Conservation (phyloP, 2,329 filamentous ascomycete genomes). For the Pestalotiopsis sp. region DNA sequence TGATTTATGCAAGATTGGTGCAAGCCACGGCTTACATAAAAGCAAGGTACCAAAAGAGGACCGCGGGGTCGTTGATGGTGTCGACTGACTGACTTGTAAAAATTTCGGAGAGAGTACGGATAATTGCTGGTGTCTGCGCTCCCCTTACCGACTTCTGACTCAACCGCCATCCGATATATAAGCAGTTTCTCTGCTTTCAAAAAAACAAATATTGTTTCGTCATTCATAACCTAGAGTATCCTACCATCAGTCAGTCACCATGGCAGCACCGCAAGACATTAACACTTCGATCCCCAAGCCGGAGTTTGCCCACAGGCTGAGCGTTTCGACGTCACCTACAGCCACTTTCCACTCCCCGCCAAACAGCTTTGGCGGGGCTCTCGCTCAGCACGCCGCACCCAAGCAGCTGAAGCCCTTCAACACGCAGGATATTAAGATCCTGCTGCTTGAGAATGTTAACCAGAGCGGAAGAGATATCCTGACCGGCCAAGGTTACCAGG, state of each 20-base stretch:
- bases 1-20: not conserved
- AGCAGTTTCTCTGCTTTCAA: not conserved
- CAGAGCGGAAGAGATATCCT: conserved; percentile 85
- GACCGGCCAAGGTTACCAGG: conserved; percentile 87
- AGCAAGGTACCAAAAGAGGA: not conserved
- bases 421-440: conserved; percentile 93
- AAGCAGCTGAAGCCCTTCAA: conserved; percentile 96
- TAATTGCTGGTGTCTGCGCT: not conserved
- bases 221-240: not conserved
- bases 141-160: conserved; percentile 10
- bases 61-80: conserved; percentile 1
- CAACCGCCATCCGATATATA: not conserved
- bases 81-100: not conserved
- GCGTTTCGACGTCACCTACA: conserved; percentile 75
- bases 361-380: conserved; percentile 60
- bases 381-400: conserved; percentile 44
- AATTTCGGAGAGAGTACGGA: not conserved
- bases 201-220: not conserved
- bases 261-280: conserved; percentile 55
- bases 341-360: conserved; percentile 75
- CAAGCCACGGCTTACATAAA: not conserved
- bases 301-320: conserved; percentile 60
- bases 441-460: conserved; percentile 96
- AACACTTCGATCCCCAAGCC: conserved; percentile 32
- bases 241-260: conserved; percentile 23